Percentiles rank a stretch among this genome's conserved stretches.
These are phyloP conservation scores for Endocarpon pusillum DNA, from an alignment of 495 filamentous ascomycete genomes.

Conservation along the genomic window DNA sequence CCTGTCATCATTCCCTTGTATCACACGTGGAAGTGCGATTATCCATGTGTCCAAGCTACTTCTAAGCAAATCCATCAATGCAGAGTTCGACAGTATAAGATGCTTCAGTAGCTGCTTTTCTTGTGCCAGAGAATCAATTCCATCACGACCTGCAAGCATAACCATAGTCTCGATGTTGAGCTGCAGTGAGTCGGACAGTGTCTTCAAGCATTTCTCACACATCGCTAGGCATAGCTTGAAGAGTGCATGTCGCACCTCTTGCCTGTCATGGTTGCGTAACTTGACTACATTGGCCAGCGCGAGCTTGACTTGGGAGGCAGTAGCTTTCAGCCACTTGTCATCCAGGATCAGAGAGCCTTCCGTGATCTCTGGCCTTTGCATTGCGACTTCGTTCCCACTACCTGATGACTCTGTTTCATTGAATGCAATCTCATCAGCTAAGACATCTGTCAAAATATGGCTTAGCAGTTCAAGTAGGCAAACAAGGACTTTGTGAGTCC, in stretches of 20 bases:
- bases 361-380: conserved; percentile 11
- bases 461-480: conserved; percentile 41
- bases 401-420: conserved; percentile 6
- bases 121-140: conserved; percentile 20
- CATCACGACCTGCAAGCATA: conserved; percentile 41
- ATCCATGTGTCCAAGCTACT: conserved; percentile 66
- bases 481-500: conserved; percentile 46
- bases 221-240: conserved; percentile 52
- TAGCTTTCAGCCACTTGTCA: conserved; percentile 65
- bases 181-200: conserved; percentile 47
- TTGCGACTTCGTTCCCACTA: conserved; percentile 24
- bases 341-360: conserved; percentile 22
- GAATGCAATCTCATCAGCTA: conserved; percentile 37
- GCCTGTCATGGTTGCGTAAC: conserved; percentile 53
- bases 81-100: conserved; percentile 43
- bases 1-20: conserved; percentile 70
- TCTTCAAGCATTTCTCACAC: conserved; percentile 59
- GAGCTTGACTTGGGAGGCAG: conserved; percentile 65
- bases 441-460: conserved; percentile 38
- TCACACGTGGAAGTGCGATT: conserved; percentile 57
- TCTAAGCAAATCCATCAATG: conserved; percentile 51
- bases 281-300: conserved; percentile 65
- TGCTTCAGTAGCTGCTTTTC: conserved; percentile 33
- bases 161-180: conserved; percentile 73
- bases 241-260: conserved; percentile 52